Evolutionary conservation across 2,329 filamentous ascomycete species (phyloP).

Genomic region (Sarocladium oryzae): DNA sequence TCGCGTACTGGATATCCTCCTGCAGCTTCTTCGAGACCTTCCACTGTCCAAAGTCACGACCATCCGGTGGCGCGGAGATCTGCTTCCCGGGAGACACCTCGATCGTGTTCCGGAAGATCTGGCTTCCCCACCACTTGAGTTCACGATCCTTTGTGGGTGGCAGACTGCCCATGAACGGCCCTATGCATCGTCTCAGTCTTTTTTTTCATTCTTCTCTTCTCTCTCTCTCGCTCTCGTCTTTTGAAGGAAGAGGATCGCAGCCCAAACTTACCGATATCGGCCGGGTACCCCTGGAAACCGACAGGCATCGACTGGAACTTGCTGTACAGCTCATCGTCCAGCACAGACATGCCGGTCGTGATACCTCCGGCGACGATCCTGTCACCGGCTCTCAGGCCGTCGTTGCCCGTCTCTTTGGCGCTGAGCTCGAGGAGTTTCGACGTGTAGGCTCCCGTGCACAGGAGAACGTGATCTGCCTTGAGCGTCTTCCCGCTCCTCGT

Average conservation of each 20-base stretch:
- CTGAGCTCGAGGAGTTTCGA: conserved; percentile 47
- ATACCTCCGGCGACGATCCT: conserved; percentile 55
- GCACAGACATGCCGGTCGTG: conserved; percentile 49
- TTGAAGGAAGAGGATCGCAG: neutral
- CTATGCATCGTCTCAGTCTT: conserved; percentile 23
- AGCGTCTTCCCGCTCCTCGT: conserved; percentile 37
- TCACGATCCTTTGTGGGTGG: conserved; percentile 44
- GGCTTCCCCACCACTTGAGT: conserved; percentile 57
- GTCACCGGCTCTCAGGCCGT: conserved; percentile 42
- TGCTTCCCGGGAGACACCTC: conserved; percentile 45
- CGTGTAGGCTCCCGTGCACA: conserved; percentile 54
- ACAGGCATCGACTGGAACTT: conserved; percentile 44
- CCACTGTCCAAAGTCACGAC: conserved; percentile 57
- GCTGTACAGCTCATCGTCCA: conserved; percentile 39
- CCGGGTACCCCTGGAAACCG: conserved; percentile 34
- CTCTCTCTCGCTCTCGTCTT: conserved; percentile 7
- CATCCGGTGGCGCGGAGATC: conserved; percentile 50
- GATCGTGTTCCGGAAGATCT: conserved; percentile 50
- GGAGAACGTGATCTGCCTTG: conserved; percentile 43
- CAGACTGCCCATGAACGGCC: conserved; percentile 51
- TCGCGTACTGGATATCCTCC: conserved; percentile 51
- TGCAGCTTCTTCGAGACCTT: conserved; percentile 48
- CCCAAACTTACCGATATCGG: conserved; percentile 28
- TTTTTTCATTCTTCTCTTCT: conserved; percentile 15
- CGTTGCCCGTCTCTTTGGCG: conserved; percentile 38